Evolutionary conservation across 2,329 filamentous ascomycete species (phyloP).

Genomic region (Pezicula neosporulosa): DNA sequence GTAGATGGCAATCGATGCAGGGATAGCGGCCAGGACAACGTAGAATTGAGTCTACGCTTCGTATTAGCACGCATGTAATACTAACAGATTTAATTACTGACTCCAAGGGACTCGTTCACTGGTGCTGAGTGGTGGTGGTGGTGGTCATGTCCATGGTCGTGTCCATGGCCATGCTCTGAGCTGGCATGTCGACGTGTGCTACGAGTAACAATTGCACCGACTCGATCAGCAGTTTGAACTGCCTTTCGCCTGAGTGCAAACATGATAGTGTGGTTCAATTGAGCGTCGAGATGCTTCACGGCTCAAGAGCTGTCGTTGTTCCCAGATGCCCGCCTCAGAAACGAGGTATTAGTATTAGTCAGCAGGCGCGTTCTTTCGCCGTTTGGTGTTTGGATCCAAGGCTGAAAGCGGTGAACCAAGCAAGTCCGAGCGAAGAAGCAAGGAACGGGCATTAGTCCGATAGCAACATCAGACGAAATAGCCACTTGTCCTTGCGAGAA

Average conservation of each 20-base stretch:
- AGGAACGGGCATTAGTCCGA: not conserved
- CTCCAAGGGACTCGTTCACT: slow-evolving; percentile 45
- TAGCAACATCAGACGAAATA: not conserved
- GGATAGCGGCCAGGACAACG: slow-evolving; percentile 40
- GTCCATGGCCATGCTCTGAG: slow-evolving; percentile 17
- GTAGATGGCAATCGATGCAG: slow-evolving; percentile 40
- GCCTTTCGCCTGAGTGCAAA: slow-evolving; percentile 27
- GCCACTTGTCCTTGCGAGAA: slow-evolving; percentile 23
- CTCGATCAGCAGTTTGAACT: slow-evolving; percentile 21
- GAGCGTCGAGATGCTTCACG: slow-evolving; percentile 7
- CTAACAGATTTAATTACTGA: slow-evolving; percentile 31
- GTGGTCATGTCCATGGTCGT: slow-evolving; percentile 17
- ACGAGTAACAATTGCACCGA: slow-evolving; percentile 14
- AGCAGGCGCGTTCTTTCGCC: slow-evolving; percentile 2
- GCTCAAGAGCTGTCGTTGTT: slow-evolving; percentile 6
- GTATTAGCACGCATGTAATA: slow-evolving; percentile 10
- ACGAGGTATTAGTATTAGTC: slow-evolving; percentile 10
- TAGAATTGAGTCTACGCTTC: slow-evolving; percentile 42
- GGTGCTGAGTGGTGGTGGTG: slow-evolving; percentile 33
- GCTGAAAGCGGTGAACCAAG: slow-evolving; percentile 5
- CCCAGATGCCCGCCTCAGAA: slow-evolving; percentile 1
- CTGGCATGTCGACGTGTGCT: slow-evolving; percentile 18
- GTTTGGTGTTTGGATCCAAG: not conserved
- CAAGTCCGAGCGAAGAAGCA: not conserved
- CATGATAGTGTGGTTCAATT: slow-evolving; percentile 29